Base-by-base conservation (phyloP, 257 asterid genomes). In the Solanum appendiculatum region DNA sequence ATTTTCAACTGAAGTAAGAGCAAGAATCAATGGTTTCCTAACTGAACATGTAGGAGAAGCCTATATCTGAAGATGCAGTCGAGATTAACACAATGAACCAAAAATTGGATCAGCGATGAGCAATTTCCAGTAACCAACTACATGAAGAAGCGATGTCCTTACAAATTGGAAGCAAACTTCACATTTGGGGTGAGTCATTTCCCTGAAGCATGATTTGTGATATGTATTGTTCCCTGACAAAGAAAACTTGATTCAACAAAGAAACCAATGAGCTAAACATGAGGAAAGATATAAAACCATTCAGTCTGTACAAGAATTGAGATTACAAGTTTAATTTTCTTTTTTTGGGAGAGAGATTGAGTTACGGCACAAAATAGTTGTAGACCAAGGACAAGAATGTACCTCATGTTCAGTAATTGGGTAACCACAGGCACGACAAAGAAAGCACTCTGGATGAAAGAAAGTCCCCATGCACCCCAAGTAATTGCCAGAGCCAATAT, bases 151-250 rank as follows among this genome's bases (percentile, higher is more conserved):
- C 44, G 63, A 72, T 60, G 48, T 86, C 56, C 95, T 89, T 92
- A 95, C 99, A 91, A 92, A 97, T 88, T 95, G 98, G 89, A 93
- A 92, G 91, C 98, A 97, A 86, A 97, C 99, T 94, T 94, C 99
- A 91, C 98, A 97, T 89, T 93, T 97, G 63, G 98, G 99, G 90
- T 96, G 99, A 60, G 95, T 94, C 90, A 96, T 94, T 92, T 96
- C 98, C 90, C 94, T 95, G 96, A 97, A 97, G 93, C 99, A 97
- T 46, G 96, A 92, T 87, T 93, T 95, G 88, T 97, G 99, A 91
- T 94, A 97, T 18, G 96, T 77, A 73, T 94, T 92, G 73, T 89
- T 95, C 87, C 98, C 95, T 90, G 96, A 93, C 93, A 96, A 93
- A 86, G 98, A 97, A 94, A 96, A 97, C 99, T 96, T 92, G 93